Evolutionary conservation across 306 rosid species (phyloP).

Genomic region (Castanopsis chinensis): DNA sequence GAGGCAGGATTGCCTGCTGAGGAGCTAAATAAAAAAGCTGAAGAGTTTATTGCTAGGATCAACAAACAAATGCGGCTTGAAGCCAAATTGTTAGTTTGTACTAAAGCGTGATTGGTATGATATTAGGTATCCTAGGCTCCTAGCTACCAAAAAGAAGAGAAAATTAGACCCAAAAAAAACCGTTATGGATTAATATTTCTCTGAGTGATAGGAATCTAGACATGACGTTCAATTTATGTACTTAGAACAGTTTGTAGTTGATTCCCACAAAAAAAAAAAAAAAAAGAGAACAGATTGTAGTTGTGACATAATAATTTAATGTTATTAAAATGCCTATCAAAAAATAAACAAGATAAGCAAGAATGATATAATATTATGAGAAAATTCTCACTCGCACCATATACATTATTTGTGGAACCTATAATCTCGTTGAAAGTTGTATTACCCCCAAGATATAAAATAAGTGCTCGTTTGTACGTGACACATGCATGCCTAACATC

Average conservation of each 20-base stretch:
- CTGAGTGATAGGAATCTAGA: background rate
- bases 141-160: background rate
- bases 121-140: background rate
- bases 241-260: background rate
- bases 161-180: background rate
- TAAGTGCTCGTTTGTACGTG: no score
- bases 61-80: constrained; percentile 49
- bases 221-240: background rate
- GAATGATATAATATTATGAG: no score
- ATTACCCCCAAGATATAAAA: no score
- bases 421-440: no score
- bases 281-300: background rate
- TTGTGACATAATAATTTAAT: no score
- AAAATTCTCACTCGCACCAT: no score
- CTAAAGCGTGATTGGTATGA: background rate
- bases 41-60: constrained; percentile 48
- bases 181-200: background rate
- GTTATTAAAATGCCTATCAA: no score
- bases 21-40: constrained; percentile 44
- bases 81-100: constrained; percentile 14
- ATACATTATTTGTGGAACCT: no score
- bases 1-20: constrained; percentile 27
- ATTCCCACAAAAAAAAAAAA: background rate
- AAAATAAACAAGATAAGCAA: no score
- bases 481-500: no score